Percentiles rank a stretch among this genome's conserved stretches.
Conservation (phyloP, 2,329 filamentous ascomycete species). For the Neurospora sp. region DNA sequence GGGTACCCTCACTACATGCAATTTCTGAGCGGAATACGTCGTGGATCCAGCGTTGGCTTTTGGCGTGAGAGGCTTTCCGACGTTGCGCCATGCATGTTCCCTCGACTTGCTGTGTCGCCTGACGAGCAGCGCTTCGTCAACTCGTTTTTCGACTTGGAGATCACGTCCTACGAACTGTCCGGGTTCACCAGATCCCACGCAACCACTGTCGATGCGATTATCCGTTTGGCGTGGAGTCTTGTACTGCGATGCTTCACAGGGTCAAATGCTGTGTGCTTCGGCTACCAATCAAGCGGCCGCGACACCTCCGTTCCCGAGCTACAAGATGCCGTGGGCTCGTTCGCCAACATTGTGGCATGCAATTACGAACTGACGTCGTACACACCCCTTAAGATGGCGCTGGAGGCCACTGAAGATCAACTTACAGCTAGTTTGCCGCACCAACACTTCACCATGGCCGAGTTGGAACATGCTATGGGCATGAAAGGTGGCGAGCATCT, state of each 20-base stretch:
- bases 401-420: conserved; percentile 25
- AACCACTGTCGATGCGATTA: conserved; percentile 37
- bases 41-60: conserved; percentile 30
- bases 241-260: conserved; percentile 46
- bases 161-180: conserved; percentile 30
- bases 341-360: conserved; percentile 31
- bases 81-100: conserved; percentile 36
- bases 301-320: conserved; percentile 33
- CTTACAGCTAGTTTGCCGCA: conserved; percentile 25
- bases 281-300: conserved; percentile 36
- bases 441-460: conserved; percentile 35
- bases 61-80: conserved; percentile 34
- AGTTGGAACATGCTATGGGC: conserved; percentile 37
- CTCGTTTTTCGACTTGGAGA: conserved; percentile 30
- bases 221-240: conserved; percentile 52
- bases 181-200: conserved; percentile 32
- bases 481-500: conserved; percentile 30
- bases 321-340: conserved; percentile 35
- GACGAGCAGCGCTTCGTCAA: conserved; percentile 23
- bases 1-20: conserved; percentile 30
- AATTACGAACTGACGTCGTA: conserved; percentile 23
- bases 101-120: conserved; percentile 24
- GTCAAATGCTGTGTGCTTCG: conserved; percentile 44
- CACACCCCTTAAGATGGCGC: conserved; percentile 23
- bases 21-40: conserved; percentile 25